These are phyloP conservation scores for Atkinsonella texensis DNA, from an alignment of 2,329 filamentous ascomycete genomes.

Conservation along the genomic window DNA sequence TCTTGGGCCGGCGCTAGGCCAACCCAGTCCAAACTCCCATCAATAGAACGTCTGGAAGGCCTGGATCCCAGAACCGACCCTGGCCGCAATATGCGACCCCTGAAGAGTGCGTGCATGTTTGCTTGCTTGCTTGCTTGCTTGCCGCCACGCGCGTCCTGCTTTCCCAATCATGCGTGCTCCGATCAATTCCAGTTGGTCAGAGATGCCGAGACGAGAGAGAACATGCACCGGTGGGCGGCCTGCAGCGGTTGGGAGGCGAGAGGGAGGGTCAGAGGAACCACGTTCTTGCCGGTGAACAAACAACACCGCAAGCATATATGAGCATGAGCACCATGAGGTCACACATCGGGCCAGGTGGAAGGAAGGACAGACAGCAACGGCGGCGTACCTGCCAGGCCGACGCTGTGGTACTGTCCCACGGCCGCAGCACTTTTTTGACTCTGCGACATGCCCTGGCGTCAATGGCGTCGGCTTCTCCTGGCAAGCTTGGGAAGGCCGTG, in stretches of 20 bases:
- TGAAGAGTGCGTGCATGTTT: not conserved
- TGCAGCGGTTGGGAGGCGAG: not conserved
- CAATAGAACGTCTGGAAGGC: constrained; percentile 1
- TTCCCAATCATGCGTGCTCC: not conserved
- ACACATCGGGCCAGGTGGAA: not conserved
- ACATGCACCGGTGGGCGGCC: not conserved
- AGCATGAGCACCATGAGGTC: too few relatives aligned
- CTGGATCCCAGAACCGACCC: not conserved
- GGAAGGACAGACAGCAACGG: not conserved
- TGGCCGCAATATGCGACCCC: not conserved
- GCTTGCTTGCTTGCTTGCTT: not conserved
- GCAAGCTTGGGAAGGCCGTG: not conserved
- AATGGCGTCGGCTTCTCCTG: not conserved
- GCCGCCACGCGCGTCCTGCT: not conserved
- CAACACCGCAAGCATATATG: too few relatives aligned
- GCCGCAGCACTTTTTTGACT: not conserved
- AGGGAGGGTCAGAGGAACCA: not conserved
- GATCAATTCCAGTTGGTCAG: not conserved
- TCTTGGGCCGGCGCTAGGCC: not conserved
- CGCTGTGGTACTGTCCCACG: not conserved
- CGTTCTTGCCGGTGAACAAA: not conserved
- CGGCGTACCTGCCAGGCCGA: not conserved
- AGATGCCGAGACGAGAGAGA: not conserved
- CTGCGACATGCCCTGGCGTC: not conserved
- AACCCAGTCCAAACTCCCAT: not conserved